phyloP scores from a whole-genome alignment of 257 asterid genomes.

The Fraxinus anomala region DNA sequence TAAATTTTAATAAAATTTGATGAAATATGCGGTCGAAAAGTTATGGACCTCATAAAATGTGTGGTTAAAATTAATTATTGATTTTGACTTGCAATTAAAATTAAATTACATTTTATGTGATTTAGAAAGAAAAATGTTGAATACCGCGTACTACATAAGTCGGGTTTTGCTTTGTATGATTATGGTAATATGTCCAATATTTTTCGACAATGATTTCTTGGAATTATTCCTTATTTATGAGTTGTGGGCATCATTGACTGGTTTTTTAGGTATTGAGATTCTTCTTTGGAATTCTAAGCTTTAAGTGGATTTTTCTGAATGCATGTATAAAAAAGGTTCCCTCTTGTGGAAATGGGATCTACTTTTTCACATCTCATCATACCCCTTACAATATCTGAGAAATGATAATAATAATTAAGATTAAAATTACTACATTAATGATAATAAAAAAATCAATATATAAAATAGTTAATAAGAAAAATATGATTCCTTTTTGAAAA shows the following conservation, averaged over 20 bases:
- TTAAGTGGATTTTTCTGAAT: constrained; percentile 32
- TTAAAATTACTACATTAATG: neutral
- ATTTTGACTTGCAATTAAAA: no score
- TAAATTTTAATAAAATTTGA: no score
- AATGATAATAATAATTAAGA: constrained; percentile 17
- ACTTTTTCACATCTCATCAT: constrained; percentile 42
- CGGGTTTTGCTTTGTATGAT: no score
- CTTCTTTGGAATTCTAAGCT: constrained; percentile 36
- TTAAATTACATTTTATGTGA: no score
- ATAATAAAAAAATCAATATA: neutral
- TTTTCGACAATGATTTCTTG: no score
- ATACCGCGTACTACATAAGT: neutral
- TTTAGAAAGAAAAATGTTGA: no score
- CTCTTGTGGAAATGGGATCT: constrained; percentile 53
- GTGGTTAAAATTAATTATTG: no score
- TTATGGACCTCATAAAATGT: no score
- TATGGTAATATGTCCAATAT: no score
- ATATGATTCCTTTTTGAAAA: constrained; percentile 29
- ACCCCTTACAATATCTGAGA: constrained; percentile 22
- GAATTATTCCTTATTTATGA: constrained; percentile 10
- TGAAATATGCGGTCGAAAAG: no score
- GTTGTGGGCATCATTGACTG: constrained; percentile 34
- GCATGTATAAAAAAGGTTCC: constrained; percentile 34
- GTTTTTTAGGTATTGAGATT: constrained; percentile 29
- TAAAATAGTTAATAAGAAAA: neutral